phyloP scores from a whole-genome alignment of 2,329 filamentous ascomycete genomes.

The Sclerotinia sclerotiorum region DNA sequence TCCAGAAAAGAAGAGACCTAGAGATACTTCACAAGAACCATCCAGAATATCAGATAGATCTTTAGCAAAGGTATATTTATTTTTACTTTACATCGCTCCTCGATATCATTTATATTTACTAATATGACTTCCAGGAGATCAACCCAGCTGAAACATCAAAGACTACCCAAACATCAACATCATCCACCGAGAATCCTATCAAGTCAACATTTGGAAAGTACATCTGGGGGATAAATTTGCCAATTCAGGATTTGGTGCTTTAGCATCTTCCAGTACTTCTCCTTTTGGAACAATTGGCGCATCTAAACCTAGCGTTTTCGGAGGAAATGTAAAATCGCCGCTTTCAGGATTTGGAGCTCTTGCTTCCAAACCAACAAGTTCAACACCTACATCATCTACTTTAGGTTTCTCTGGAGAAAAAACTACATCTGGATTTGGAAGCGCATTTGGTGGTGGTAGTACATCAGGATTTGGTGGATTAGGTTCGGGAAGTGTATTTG shows the following conservation, averaged over 20 bases:
- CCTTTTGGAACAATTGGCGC: slow-evolving; percentile 60
- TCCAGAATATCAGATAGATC: slow-evolving; percentile 34
- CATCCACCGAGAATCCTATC: slow-evolving; percentile 26
- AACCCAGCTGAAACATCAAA: slow-evolving; percentile 19
- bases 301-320: slow-evolving; percentile 53
- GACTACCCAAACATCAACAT: slow-evolving; percentile 19
- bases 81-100: neutral
- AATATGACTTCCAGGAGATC: slow-evolving; percentile 25
- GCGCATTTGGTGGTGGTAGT: slow-evolving; percentile 33
- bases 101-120: neutral
- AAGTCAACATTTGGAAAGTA: slow-evolving; percentile 29
- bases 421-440: slow-evolving; percentile 41
- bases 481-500: slow-evolving; percentile 45
- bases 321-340: slow-evolving; percentile 40
- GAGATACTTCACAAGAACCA: slow-evolving; percentile 46
- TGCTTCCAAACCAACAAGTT: slow-evolving; percentile 40
- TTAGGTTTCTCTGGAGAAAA: slow-evolving; percentile 42
- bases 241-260: slow-evolving; percentile 65
- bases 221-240: slow-evolving; percentile 52
- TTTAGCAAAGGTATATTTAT: slow-evolving; percentile 30
- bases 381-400: slow-evolving; percentile 35
- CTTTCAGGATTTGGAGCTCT: slow-evolving; percentile 51
- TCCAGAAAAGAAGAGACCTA: slow-evolving; percentile 64
- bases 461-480: slow-evolving; percentile 40
- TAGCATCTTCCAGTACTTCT: slow-evolving; percentile 60